A percentile compares a stretch with the other conserved stretches of the same genome.
These are phyloP conservation scores for Bolboschoenoplectus hybrid DNA, from an alignment of 202 grass and related monocot genomes.

Conservation along the genomic window DNA sequence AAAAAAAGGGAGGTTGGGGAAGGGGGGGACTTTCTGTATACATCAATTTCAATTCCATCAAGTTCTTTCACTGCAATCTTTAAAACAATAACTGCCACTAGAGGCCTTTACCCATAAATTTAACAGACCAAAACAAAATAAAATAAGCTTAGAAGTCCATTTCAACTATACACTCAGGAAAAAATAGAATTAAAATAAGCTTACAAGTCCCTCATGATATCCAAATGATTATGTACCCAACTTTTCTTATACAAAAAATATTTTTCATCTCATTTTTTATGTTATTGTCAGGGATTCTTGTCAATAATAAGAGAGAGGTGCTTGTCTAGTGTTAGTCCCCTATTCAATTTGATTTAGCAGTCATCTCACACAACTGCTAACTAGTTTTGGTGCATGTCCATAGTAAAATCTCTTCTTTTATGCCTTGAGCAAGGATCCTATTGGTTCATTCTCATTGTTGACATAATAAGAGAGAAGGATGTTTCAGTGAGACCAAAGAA, in stretches of 20 bases:
- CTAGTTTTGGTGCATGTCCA: constrained; percentile 2
- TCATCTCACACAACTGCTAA: constrained; percentile 9
- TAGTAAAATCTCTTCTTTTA: not conserved
- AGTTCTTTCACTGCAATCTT: not conserved
- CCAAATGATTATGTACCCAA: not conserved
- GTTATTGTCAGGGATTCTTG: constrained; percentile 2
- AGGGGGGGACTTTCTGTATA: not conserved
- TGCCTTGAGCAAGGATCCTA: not conserved
- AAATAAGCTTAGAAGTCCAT: not conserved
- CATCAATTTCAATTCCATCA: not conserved
- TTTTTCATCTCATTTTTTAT: not conserved
- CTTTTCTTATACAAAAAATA: not conserved
- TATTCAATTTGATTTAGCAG: constrained; percentile 5
- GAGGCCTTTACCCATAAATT: constrained; percentile 2
- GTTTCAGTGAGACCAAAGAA: constrained; percentile 1
- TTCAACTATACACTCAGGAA: not conserved
- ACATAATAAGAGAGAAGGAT: constrained; percentile 16
- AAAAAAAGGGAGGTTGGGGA: not conserved
- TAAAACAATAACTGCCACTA: not conserved
- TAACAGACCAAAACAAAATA: not conserved
- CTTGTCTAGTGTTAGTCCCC: not conserved
- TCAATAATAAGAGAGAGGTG: constrained; percentile 11
- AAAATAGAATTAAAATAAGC: not conserved
- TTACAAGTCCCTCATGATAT: not conserved
- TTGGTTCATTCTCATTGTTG: not conserved